A percentile compares a stretch with the other conserved stretches of the same genome.
Evolutionary conservation across 2,329 filamentous ascomycete genomes (phyloP).

Genomic region (Beauveria rudraprayagi): DNA sequence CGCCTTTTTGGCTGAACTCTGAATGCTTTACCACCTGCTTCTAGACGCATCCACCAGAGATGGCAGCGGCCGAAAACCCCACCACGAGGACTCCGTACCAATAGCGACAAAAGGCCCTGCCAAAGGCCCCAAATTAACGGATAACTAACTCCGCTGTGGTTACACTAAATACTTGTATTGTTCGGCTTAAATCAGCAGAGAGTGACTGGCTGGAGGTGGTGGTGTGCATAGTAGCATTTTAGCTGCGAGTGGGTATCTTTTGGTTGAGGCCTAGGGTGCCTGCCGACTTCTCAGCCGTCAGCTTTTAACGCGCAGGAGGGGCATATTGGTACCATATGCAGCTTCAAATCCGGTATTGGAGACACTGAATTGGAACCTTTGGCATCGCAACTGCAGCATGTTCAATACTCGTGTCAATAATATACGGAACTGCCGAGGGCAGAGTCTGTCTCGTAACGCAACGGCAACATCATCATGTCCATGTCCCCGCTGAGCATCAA

Average conservation of each 20-base stretch:
- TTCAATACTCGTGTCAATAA: no score
- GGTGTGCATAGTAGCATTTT: neutral
- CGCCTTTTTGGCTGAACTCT: neutral
- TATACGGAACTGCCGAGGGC: neutral
- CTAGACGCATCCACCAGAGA: neutral
- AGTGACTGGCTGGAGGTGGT: neutral
- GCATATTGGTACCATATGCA: neutral
- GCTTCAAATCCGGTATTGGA: neutral
- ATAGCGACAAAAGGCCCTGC: slow-evolving; percentile 1
- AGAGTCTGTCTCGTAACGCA: neutral
- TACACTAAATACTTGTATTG: neutral
- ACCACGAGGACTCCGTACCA: neutral
- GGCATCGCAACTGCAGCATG: neutral
- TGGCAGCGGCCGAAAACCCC: neutral
- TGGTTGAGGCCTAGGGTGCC: neutral
- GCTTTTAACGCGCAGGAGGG: neutral
- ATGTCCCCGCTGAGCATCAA: neutral
- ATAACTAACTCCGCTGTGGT: neutral
- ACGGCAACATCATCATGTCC: neutral
- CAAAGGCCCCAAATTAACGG: neutral
- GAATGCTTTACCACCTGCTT: neutral
- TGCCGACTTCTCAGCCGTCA: neutral
- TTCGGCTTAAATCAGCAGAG: neutral
- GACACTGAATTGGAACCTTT: neutral
- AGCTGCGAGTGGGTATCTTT: neutral